Percentiles rank a stretch among this genome's conserved stretches.
phyloP scores from a whole-genome alignment of 106 monocot species.

The Dioscorea dumetorum region DNA sequence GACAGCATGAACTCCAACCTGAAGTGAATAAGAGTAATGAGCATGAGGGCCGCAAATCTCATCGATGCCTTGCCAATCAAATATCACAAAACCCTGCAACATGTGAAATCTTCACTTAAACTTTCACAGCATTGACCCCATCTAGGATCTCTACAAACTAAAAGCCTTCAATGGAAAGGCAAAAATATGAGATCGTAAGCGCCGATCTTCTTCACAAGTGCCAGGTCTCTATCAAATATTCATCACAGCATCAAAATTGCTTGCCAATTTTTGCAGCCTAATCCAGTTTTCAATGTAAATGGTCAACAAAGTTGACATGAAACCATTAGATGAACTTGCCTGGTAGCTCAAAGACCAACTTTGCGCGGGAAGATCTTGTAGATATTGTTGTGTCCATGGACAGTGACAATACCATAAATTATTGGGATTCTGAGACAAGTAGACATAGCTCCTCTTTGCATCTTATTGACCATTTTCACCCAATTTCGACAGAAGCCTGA shows the following conservation, averaged over 20 bases:
- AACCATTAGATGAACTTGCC: constrained; percentile 11
- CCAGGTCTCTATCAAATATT: constrained; percentile 19
- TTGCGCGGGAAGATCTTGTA: constrained; percentile 6
- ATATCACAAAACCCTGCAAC: constrained; percentile 53
- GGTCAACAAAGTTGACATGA: no score
- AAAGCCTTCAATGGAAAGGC: neutral
- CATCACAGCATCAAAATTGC: neutral
- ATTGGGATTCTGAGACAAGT: constrained; percentile 40
- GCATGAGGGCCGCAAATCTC: constrained; percentile 32
- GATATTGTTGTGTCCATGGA: constrained; percentile 6
- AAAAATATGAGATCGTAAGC: constrained; percentile 3
- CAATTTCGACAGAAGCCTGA: constrained; percentile 1
- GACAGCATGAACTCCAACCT: constrained; percentile 37
- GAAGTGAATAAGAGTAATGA: constrained; percentile 54
- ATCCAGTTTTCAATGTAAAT: neutral
- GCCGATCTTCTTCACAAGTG: constrained; percentile 42
- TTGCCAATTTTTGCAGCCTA: neutral
- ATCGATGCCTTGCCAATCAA: constrained; percentile 57
- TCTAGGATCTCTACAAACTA: constrained; percentile 47
- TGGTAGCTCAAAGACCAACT: constrained; percentile 24
- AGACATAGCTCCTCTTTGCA: constrained; percentile 25
- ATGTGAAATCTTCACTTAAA: constrained; percentile 36
- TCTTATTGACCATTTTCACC: constrained; percentile 25
- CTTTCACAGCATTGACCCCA: constrained; percentile 53
- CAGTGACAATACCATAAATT: constrained; percentile 24